A percentile compares a stretch with the other conserved stretches of the same genome.
phyloP scores from a whole-genome alignment of 345 rosid species.

The Eucalyptus regnans region DNA sequence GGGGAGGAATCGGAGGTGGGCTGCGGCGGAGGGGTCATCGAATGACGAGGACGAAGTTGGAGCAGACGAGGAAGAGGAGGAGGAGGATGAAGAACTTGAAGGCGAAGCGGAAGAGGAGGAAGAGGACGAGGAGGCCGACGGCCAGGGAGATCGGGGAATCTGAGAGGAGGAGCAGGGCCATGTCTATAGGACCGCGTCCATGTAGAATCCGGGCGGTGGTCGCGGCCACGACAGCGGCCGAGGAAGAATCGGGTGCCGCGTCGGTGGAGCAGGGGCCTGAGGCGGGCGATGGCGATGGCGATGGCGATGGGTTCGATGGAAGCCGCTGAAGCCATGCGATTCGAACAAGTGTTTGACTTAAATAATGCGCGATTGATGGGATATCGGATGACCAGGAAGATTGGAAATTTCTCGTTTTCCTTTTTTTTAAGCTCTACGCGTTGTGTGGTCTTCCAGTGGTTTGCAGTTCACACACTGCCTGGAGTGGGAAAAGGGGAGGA shows the following conservation, averaged over 20 bases:
- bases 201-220: not conserved
- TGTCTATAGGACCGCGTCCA: not conserved
- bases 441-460: not conserved
- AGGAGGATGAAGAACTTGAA: conserved; percentile 17
- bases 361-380: not conserved
- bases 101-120: conserved; percentile 23
- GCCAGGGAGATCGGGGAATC: conserved; percentile 33
- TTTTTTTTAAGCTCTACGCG: not conserved
- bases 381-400: not conserved
- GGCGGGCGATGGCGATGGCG: not conserved
- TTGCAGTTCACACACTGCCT: not conserved
- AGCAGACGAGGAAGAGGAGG: conserved; percentile 27
- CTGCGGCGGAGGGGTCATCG: conserved; percentile 23
- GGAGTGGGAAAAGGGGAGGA: not conserved
- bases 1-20: conserved; percentile 18
- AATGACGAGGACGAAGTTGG: conserved; percentile 24
- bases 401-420: not conserved
- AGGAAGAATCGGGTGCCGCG: not conserved
- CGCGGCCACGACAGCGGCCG: not conserved
- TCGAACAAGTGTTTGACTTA: not conserved
- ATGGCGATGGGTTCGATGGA: not conserved
- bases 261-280: not conserved
- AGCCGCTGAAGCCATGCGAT: not conserved
- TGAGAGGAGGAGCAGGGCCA: conserved; percentile 9
- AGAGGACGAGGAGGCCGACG: conserved; percentile 15